These are phyloP conservation scores for Funneliformis mosseae DNA, from an alignment of 192 early-diverging fungal genomes.

Conservation along the genomic window DNA sequence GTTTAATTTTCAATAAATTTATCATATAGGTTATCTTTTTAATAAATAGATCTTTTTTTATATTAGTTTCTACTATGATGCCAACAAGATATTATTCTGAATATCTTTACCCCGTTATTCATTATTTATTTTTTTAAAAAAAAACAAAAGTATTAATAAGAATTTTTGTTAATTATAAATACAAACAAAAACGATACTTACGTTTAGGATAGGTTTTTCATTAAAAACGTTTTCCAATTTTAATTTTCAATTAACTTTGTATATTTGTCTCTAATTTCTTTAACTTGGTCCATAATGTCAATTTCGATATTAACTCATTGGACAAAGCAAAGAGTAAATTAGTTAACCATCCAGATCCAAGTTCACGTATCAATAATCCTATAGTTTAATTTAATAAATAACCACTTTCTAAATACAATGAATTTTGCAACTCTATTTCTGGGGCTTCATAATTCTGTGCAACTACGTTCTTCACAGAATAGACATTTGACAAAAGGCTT, in stretches of 20 bases:
- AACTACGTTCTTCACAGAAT: slow-evolving; percentile 17
- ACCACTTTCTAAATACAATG: neutral
- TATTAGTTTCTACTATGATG: too few relatives aligned
- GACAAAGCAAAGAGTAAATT: slow-evolving; percentile 53
- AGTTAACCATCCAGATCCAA: slow-evolving; percentile 58
- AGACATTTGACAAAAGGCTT: neutral
- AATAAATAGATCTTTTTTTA: too few relatives aligned
- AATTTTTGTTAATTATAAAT: neutral
- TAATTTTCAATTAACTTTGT: slow-evolving; percentile 30
- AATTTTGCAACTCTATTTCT: neutral
- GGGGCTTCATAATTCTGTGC: slow-evolving; percentile 18
- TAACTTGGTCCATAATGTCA: slow-evolving; percentile 26
- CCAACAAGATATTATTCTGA: too few relatives aligned
- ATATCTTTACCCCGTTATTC: slow-evolving; percentile 67
- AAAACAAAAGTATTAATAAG: neutral
- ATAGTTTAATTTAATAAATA: slow-evolving; percentile 4
- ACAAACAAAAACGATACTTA: neutral
- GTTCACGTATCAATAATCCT: slow-evolving; percentile 64
- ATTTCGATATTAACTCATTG: slow-evolving; percentile 46
- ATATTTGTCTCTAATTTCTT: slow-evolving; percentile 37
- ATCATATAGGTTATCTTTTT: too few relatives aligned
- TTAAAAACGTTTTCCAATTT: slow-evolving; percentile 37
- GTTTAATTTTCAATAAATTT: slow-evolving; percentile 66
- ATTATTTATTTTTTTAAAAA: slow-evolving; percentile 14
- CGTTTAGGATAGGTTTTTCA: slow-evolving; percentile 52